phyloP scores from a whole-genome alignment of 2,329 filamentous ascomycete genomes.

The Trichoderma brevicompactum region DNA sequence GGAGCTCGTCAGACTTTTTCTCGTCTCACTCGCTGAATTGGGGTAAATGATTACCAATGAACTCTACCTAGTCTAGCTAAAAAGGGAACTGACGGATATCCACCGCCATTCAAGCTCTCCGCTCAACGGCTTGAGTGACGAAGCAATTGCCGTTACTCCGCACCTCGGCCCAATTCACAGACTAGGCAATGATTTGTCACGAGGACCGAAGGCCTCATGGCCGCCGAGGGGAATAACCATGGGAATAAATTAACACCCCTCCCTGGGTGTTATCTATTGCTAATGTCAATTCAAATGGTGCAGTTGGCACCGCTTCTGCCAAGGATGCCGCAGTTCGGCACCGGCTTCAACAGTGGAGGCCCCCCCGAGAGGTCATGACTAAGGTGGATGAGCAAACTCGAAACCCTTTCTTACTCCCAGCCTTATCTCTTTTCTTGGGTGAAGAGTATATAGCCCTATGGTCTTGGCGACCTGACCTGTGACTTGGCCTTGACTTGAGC shows the following conservation, averaged over 20 bases:
- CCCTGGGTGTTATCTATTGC: neutral
- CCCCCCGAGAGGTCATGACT: neutral
- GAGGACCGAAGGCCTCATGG: neutral
- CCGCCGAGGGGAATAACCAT: neutral
- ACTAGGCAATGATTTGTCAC: conserved; percentile 15
- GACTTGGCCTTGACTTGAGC: neutral
- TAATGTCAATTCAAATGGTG: neutral
- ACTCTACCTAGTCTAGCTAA: neutral
- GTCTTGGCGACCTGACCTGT: neutral
- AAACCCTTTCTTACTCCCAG: neutral
- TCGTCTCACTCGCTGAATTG: neutral
- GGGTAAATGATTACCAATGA: conserved; percentile 9
- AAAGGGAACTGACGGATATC: neutral
- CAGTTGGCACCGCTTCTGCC: neutral
- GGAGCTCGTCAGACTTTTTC: neutral
- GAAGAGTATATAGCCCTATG: neutral
- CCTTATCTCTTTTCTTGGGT: neutral
- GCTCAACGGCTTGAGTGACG: neutral
- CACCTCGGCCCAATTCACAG: neutral
- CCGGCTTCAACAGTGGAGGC: neutral
- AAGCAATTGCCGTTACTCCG: neutral
- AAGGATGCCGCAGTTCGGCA: neutral
- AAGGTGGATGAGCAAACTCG: neutral
- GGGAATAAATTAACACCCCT: conserved; percentile 11
- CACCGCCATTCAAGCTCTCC: too few species aligned